Percentiles rank a stretch among this genome's conserved stretches.
Conservation (phyloP, 805 yeast genomes). For the Peterozyma xylosa region DNA sequence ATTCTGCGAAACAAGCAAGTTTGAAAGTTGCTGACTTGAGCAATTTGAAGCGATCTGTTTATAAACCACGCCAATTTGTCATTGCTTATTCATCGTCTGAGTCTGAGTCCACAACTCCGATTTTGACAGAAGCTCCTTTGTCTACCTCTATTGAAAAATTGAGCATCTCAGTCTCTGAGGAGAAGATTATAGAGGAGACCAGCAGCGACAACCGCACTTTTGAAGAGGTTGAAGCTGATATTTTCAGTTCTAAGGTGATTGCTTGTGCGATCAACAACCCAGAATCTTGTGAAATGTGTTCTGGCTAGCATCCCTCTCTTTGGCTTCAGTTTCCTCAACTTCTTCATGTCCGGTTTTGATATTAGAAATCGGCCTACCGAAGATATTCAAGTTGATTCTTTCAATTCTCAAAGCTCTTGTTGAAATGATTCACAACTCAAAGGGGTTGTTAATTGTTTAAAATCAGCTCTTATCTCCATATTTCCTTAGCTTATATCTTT, state of each 20-base stretch:
- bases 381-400: too few species aligned
- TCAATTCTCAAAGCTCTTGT: too few species aligned
- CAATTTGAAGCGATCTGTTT: slow-evolving; percentile 15
- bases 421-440: too few species aligned
- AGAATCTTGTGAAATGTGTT: slow-evolving; percentile 98
- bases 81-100: background rate
- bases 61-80: slow-evolving; percentile 1
- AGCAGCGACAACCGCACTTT: slow-evolving; percentile 6
- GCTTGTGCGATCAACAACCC: slow-evolving; percentile 97
- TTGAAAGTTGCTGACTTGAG: slow-evolving; percentile 19
- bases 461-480: too few species aligned
- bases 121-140: background rate
- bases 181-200: too few species aligned
- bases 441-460: too few species aligned
- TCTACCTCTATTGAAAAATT: background rate
- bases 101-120: background rate
- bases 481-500: too few species aligned
- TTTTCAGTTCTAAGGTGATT: slow-evolving; percentile 85
- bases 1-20: slow-evolving; percentile 23
- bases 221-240: slow-evolving; percentile 58
- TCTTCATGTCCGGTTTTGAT: too few species aligned
- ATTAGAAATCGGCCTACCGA: too few species aligned
- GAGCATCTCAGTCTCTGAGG: background rate
- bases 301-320: slow-evolving; percentile 51
- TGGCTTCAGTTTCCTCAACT: too few species aligned